These are phyloP conservation scores for Lipomyces orientalis DNA, from an alignment of 805 yeast species.

Conservation along the genomic window DNA sequence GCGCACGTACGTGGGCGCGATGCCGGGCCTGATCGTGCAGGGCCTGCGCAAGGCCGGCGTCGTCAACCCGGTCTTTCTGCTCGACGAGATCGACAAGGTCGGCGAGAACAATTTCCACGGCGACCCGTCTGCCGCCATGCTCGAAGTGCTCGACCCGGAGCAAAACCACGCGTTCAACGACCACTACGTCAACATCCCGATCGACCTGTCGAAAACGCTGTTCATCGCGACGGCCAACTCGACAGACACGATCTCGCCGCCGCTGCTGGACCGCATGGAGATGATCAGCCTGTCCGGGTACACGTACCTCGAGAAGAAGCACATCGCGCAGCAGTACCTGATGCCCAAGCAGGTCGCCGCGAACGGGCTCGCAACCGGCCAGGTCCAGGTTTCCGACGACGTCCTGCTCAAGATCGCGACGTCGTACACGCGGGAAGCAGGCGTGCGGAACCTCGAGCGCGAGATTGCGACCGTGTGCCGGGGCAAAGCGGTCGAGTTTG, in stretches of 20 bases:
- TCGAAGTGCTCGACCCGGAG: constrained; percentile 90
- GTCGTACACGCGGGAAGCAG: constrained; percentile 82
- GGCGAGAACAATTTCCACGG: constrained; percentile 69
- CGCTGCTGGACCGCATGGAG: constrained; percentile 84
- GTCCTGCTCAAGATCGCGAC: constrained; percentile 68
- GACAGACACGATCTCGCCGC: constrained; percentile 69
- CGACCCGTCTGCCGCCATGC: constrained; percentile 86
- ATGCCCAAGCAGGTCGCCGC: constrained; percentile 75
- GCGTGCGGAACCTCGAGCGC: constrained; percentile 81
- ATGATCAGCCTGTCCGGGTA: constrained; percentile 79
- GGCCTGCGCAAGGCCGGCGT: constrained; percentile 75
- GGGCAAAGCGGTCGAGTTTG: constrained; percentile 76
- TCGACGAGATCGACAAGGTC: constrained; percentile 87
- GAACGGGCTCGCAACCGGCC: constrained; percentile 62
- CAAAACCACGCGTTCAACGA: constrained; percentile 79
- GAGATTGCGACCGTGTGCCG: constrained; percentile 77
- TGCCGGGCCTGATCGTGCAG: constrained; percentile 84
- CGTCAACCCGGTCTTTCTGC: constrained; percentile 80
- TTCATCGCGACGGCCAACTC: constrained; percentile 89
- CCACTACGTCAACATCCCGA: constrained; percentile 84
- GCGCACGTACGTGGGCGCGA: constrained; percentile 88
- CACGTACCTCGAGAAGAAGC: constrained; percentile 74
- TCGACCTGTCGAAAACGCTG: constrained; percentile 78
- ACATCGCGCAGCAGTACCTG: constrained; percentile 70
- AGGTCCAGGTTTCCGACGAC: constrained; percentile 56